Evolutionary conservation across 306 rosid species (phyloP).

Genomic region (Trichosanthes cucumerina): DNA sequence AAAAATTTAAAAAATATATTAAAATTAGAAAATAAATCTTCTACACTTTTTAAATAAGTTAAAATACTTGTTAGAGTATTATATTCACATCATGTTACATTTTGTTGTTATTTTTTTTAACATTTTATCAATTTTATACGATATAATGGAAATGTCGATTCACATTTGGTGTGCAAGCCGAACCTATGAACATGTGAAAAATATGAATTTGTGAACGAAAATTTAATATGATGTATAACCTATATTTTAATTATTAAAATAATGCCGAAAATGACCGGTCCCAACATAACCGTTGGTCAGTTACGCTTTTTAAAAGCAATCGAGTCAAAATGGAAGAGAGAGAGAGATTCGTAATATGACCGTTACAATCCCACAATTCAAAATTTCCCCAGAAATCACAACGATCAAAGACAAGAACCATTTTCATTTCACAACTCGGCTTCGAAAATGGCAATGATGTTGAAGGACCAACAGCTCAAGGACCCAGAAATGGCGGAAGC

Average conservation of each 20-base stretch:
- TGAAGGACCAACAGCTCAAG: neutral
- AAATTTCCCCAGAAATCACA: neutral
- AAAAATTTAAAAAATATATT: too few relatives aligned
- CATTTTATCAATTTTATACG: too few relatives aligned
- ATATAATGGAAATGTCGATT: too few relatives aligned
- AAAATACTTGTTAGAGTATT: too few relatives aligned
- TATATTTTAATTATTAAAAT: neutral
- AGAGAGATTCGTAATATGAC: slow-evolving; percentile 11
- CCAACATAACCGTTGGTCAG: neutral
- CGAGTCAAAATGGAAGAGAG: neutral
- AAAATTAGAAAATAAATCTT: too few relatives aligned
- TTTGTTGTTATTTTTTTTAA: too few relatives aligned
- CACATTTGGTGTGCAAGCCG: too few relatives aligned
- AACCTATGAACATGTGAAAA: too few relatives aligned
- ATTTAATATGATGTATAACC: too few relatives aligned
- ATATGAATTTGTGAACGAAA: too few relatives aligned
- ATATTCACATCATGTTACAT: too few relatives aligned
- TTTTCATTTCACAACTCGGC: neutral
- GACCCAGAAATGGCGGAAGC: slow-evolving; percentile 36
- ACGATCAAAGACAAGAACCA: neutral
- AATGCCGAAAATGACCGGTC: neutral
- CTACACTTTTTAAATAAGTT: too few relatives aligned
- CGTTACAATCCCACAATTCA: slow-evolving; percentile 23
- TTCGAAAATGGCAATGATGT: neutral
- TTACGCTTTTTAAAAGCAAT: neutral